Percentiles rank a stretch among this genome's conserved stretches.
phyloP scores from a whole-genome alignment of 164 flowering plant genomes.

The Chimonanthus salicifolius region DNA sequence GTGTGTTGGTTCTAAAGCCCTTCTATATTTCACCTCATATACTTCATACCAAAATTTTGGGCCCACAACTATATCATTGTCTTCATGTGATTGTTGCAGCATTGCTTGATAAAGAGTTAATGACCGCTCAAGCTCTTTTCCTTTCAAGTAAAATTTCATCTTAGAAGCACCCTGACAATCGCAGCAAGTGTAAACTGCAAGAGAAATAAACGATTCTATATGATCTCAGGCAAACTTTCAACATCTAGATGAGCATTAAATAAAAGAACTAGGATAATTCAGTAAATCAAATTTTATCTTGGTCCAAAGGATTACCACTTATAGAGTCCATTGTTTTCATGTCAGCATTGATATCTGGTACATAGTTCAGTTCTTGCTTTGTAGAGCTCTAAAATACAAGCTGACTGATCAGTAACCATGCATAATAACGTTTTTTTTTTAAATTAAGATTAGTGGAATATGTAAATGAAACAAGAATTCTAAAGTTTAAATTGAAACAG shows the following conservation, averaged over 20 bases:
- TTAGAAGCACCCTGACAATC: conserved; percentile 25
- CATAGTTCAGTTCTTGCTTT: conserved; percentile 12
- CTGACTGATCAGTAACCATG: background rate
- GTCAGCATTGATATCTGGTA: conserved; percentile 16
- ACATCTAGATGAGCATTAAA: background rate
- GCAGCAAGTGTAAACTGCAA: background rate
- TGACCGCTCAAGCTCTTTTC: conserved; percentile 38
- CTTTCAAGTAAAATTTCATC: conserved; percentile 54
- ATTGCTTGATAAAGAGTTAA: conserved; percentile 72
- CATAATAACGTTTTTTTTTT: background rate
- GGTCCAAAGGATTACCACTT: conserved; percentile 6
- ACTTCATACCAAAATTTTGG: conserved; percentile 55
- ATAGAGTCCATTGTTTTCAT: conserved; percentile 3
- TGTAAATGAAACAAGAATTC: too few relatives aligned
- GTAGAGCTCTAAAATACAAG: conserved; percentile 22
- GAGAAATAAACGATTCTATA: background rate
- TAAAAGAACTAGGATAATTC: background rate
- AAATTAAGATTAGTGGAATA: too few relatives aligned
- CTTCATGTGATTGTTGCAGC: conserved; percentile 40
- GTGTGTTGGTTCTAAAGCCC: conserved; percentile 19
- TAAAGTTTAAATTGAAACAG: background rate
- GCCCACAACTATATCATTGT: conserved; percentile 26
- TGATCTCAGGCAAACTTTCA: background rate
- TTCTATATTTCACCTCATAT: conserved; percentile 52
- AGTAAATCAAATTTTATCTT: background rate